phyloP scores from a whole-genome alignment of 2,329 filamentous ascomycete genomes.

The Verticillium zaregamsianum region DNA sequence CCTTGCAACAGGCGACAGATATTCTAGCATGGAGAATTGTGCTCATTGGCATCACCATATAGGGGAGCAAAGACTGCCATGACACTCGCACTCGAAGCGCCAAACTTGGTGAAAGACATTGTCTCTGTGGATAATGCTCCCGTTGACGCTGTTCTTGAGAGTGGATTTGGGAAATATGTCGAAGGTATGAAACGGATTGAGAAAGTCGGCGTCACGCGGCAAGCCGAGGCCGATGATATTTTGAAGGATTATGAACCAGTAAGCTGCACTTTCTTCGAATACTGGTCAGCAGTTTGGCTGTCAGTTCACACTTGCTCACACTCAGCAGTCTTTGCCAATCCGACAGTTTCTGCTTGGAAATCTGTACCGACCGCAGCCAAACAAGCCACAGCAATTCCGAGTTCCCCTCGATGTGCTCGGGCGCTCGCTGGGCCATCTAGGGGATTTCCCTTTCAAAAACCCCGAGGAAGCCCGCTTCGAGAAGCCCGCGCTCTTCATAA shows the following conservation, averaged over 20 bases:
- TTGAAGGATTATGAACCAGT: slow-evolving; percentile 70
- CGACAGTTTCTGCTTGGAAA: slow-evolving; percentile 93
- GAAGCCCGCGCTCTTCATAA: slow-evolving; percentile 76
- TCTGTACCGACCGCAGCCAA: slow-evolving; percentile 51
- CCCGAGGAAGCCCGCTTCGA: slow-evolving; percentile 64
- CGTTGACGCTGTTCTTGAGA: slow-evolving; percentile 69
- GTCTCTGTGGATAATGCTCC: slow-evolving; percentile 91
- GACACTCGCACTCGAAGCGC: slow-evolving; percentile 71
- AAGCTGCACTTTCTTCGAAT: slow-evolving; percentile 1
- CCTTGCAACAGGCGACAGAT: neutral
- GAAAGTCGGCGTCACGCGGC: slow-evolving; percentile 58
- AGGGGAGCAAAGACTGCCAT: slow-evolving; percentile 93
- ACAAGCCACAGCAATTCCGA: slow-evolving; percentile 61
- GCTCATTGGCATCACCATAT: neutral
- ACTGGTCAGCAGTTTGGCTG: no score
- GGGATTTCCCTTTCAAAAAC: slow-evolving; percentile 82
- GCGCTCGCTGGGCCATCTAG: slow-evolving; percentile 66
- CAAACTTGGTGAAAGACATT: slow-evolving; percentile 63
- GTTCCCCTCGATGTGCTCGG: slow-evolving; percentile 73
- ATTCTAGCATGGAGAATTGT: neutral
- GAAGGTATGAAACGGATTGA: slow-evolving; percentile 82
- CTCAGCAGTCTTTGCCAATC: slow-evolving; percentile 59
- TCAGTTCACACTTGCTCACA: neutral
- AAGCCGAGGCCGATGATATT: slow-evolving; percentile 76
- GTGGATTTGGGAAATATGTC: slow-evolving; percentile 75